Evolutionary conservation across 1,139 yeast genomes (phyloP).

Genomic region (Nakaseomyces kungkrabaensis): DNA sequence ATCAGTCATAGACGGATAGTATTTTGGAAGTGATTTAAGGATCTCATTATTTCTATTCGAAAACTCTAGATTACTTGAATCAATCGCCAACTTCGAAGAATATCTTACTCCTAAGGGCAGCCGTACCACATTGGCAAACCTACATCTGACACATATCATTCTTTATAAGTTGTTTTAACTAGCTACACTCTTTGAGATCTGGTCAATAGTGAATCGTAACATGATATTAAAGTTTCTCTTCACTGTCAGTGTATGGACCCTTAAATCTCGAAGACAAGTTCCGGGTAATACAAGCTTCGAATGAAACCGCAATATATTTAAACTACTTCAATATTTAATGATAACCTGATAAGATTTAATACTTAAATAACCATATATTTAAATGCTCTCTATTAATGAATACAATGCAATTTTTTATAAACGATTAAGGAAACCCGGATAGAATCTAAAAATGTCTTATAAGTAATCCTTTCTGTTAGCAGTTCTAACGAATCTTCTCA

Average conservation of each 20-base stretch:
- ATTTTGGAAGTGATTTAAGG: constrained; percentile 7
- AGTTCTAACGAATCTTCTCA: constrained; percentile 85
- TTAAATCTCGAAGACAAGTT: too few species aligned
- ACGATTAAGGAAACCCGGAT: too few species aligned
- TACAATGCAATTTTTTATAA: not conserved
- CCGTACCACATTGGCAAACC: not conserved
- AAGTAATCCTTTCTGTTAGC: constrained; percentile 90
- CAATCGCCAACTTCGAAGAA: not conserved
- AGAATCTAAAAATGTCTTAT: constrained; percentile 5
- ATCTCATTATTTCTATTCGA: constrained; percentile 13
- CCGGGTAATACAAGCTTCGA: too few species aligned
- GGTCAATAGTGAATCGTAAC: too few species aligned
- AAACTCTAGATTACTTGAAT: constrained; percentile 3
- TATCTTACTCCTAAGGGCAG: not conserved
- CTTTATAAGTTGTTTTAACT: too few species aligned
- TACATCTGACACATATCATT: not conserved
- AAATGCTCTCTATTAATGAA: not conserved
- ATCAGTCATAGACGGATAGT: constrained; percentile 24
- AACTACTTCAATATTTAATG: not conserved
- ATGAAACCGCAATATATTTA: too few species aligned
- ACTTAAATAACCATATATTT: not conserved
- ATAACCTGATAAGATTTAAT: not conserved
- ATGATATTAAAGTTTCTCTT: too few species aligned
- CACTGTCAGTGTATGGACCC: too few species aligned
- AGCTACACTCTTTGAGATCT: too few species aligned